phyloP scores from a whole-genome alignment of 1,284 basidiomycete species.

The Pulchroboletus neoregius region DNA sequence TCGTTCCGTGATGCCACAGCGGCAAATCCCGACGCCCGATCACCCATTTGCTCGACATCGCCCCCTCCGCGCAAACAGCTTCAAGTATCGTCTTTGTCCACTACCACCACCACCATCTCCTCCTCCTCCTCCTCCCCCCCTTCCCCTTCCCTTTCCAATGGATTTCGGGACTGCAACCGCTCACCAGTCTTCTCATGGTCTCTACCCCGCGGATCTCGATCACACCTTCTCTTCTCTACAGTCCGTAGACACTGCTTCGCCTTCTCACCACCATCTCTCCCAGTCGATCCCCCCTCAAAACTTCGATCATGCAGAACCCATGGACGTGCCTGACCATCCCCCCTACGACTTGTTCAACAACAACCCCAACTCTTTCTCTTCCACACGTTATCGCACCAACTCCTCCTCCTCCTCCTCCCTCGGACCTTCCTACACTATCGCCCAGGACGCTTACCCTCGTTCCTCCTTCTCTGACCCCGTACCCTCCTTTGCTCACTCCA shows the following conservation, averaged over 20 bases:
- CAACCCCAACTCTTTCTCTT: slow-evolving; percentile 45
- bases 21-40: slow-evolving; percentile 51
- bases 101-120: slow-evolving; percentile 21
- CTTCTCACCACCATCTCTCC: slow-evolving; percentile 34
- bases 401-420: slow-evolving; percentile 64
- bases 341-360: slow-evolving; percentile 60
- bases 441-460: slow-evolving; percentile 58
- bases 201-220: slow-evolving; percentile 53
- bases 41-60: slow-evolving; percentile 40
- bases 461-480: slow-evolving; percentile 55
- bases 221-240: slow-evolving; percentile 41
- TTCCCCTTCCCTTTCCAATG: slow-evolving; percentile 38
- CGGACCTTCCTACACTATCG: slow-evolving; percentile 48
- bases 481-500: slow-evolving; percentile 50
- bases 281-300: slow-evolving; percentile 36
- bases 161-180: slow-evolving; percentile 46
- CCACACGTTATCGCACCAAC: slow-evolving; percentile 61
- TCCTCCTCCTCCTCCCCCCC: slow-evolving; percentile 14
- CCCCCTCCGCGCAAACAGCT: slow-evolving; percentile 26
- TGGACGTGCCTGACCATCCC: slow-evolving; percentile 49
- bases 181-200: slow-evolving; percentile 35
- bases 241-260: slow-evolving; percentile 32
- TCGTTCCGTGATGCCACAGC: slow-evolving; percentile 38
- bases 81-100: slow-evolving; percentile 24
- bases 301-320: slow-evolving; percentile 41